These are phyloP conservation scores for Ogataea nonfermentans DNA, from an alignment of 805 yeast genomes.

Conservation along the genomic window DNA sequence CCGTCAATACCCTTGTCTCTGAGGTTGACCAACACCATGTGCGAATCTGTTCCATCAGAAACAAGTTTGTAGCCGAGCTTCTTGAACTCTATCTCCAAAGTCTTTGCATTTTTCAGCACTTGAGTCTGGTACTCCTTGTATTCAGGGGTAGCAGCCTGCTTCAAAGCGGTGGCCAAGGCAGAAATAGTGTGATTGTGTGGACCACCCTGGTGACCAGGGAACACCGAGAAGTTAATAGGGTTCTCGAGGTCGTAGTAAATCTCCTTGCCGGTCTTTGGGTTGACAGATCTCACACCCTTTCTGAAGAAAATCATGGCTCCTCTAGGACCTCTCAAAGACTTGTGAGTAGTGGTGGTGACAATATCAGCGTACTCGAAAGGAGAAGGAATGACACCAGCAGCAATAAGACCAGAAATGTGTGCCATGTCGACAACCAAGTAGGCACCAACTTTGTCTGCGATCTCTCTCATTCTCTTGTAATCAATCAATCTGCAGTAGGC, in stretches of 20 bases:
- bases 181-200: conserved; percentile 99
- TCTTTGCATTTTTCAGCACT: conserved; percentile 84
- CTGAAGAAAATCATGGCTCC: conserved; percentile 99
- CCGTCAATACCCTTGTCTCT: conserved; percentile 92
- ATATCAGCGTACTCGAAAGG: conserved; percentile 97
- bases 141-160: conserved; percentile 90
- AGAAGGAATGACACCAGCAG: conserved; percentile 93
- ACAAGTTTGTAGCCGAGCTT: conserved; percentile 76
- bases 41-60: conserved; percentile 95
- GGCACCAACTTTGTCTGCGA: conserved; percentile 97
- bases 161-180: conserved; percentile 94
- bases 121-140: conserved; percentile 86
- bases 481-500: conserved; percentile 97
- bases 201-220: conserved; percentile 99
- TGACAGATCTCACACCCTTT: conserved; percentile 86
- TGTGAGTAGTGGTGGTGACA: conserved; percentile 98
- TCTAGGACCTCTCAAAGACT: conserved; percentile 98
- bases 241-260: conserved; percentile 86
- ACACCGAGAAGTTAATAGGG: conserved; percentile 95
- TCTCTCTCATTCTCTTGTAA: conserved; percentile 93
- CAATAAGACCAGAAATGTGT: conserved; percentile 92
- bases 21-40: conserved; percentile 87
- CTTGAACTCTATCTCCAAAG: conserved; percentile 73
- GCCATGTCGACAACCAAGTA: conserved; percentile 98
- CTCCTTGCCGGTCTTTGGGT: conserved; percentile 90